A percentile compares a stretch with the other conserved stretches of the same genome.
Evolutionary conservation across 352 stramenopile species (phyloP).

Genomic region (Phytophthora pisi): DNA sequence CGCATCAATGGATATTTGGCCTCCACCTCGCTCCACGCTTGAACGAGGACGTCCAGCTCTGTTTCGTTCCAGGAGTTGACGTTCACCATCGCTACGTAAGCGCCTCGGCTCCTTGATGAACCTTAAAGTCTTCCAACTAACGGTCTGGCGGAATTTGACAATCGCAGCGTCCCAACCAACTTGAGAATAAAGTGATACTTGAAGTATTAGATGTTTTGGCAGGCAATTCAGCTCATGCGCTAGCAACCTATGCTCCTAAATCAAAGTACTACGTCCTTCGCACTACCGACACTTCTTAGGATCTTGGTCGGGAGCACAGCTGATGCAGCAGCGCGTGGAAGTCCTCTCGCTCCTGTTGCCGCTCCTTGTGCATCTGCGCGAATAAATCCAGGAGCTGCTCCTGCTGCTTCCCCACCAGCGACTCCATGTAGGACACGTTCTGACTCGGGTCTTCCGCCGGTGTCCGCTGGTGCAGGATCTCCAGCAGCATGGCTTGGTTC

Average conservation of each 20-base stretch:
- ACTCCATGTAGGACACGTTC: conserved; percentile 33
- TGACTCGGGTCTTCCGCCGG: conserved; percentile 26
- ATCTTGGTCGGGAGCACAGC: conserved; percentile 18
- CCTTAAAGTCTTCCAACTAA: neutral
- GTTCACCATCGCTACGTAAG: conserved; percentile 6
- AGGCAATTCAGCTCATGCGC: neutral
- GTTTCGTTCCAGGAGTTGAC: conserved; percentile 25
- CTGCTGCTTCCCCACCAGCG: conserved; percentile 39
- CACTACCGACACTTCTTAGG: conserved; percentile 6
- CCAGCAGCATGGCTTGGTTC: conserved; percentile 41
- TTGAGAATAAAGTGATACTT: conserved; percentile 1
- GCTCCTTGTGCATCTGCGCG: conserved; percentile 42
- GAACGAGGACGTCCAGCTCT: conserved; percentile 25
- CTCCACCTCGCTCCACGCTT: conserved; percentile 31
- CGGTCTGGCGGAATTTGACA: neutral
- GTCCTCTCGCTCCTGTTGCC: conserved; percentile 44
- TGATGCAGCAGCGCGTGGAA: conserved; percentile 36
- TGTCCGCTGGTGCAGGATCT: conserved; percentile 37
- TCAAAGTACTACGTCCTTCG: conserved; percentile 3
- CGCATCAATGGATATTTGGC: conserved; percentile 16
- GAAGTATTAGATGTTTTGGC: neutral
- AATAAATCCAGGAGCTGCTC: conserved; percentile 49
- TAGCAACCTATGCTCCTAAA: neutral
- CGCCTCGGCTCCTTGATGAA: neutral
- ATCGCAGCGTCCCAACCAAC: conserved; percentile 6